Percentiles rank a stretch among this genome's conserved stretches.
These are phyloP conservation scores for Myochromella boudieri DNA, from an alignment of 768 basidiomycete species.

Conservation along the genomic window DNA sequence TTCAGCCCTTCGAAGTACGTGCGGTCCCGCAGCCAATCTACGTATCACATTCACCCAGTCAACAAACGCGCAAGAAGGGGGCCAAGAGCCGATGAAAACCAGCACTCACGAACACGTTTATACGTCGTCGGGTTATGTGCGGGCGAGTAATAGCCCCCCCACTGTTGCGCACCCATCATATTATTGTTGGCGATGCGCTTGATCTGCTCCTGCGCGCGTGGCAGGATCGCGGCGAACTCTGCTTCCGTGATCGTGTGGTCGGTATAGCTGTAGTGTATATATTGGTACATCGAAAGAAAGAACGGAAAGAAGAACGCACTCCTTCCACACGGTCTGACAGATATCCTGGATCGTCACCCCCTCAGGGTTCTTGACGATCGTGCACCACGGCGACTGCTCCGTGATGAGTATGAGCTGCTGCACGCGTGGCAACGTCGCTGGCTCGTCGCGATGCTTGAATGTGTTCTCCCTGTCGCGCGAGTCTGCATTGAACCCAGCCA, in stretches of 20 bases:
- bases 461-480: constrained; percentile 60
- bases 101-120: constrained; percentile 63
- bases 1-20: constrained; percentile 66
- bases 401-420: constrained; percentile 59
- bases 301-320: constrained; percentile 47
- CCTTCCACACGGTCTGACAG: constrained; percentile 70
- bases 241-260: constrained; percentile 65
- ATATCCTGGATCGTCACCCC: constrained; percentile 80
- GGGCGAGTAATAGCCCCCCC: constrained; percentile 49
- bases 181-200: constrained; percentile 55
- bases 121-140: constrained; percentile 45
- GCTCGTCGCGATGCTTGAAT: constrained; percentile 54
- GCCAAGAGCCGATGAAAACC: neutral
- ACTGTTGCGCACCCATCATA: constrained; percentile 19
- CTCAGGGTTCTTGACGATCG: constrained; percentile 64
- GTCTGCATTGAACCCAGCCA: constrained; percentile 60
- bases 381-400: constrained; percentile 73
- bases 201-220: constrained; percentile 70
- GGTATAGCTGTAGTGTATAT: constrained; percentile 50
- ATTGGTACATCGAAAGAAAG: neutral
- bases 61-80: neutral
- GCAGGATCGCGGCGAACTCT: constrained; percentile 60
- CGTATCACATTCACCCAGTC: neutral
- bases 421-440: constrained; percentile 69
- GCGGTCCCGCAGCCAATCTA: constrained; percentile 79